Evolutionary conservation across 2,329 filamentous ascomycete species (phyloP).

Genomic region (Rhynchosporium graminicola): DNA sequence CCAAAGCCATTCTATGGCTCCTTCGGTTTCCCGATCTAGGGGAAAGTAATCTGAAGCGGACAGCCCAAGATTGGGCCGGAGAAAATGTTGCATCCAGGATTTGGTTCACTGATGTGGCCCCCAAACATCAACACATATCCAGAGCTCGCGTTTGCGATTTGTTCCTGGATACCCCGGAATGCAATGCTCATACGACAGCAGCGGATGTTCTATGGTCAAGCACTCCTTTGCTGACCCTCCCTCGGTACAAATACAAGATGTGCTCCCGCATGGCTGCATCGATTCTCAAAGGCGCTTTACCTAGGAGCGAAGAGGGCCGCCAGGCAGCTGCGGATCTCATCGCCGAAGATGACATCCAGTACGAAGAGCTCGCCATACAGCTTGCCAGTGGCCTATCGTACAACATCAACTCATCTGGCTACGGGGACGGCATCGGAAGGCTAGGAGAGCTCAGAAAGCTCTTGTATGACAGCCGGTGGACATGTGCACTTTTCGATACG

Average conservation of each 20-base stretch:
- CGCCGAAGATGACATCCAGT: slow-evolving; percentile 74
- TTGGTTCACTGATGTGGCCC: slow-evolving; percentile 94
- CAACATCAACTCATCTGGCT: slow-evolving; percentile 44
- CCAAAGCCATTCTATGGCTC: slow-evolving; percentile 90
- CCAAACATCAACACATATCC: slow-evolving; percentile 91
- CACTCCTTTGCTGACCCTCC: slow-evolving; percentile 86
- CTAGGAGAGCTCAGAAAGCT: slow-evolving; percentile 77
- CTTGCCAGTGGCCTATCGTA: slow-evolving; percentile 68
- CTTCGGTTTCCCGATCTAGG: slow-evolving; percentile 95
- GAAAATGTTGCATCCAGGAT: slow-evolving; percentile 82
- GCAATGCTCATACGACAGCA: slow-evolving; percentile 96
- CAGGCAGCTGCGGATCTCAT: slow-evolving; percentile 75
- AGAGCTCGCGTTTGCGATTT: slow-evolving; percentile 90
- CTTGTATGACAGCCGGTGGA: slow-evolving; percentile 82
- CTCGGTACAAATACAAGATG: slow-evolving; percentile 97
- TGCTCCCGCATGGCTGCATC: slow-evolving; percentile 97
- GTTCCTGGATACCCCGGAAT: slow-evolving; percentile 96
- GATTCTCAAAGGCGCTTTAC: slow-evolving; percentile 86
- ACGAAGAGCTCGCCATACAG: slow-evolving; percentile 74
- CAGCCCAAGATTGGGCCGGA: slow-evolving; percentile 81
- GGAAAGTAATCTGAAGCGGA: slow-evolving; percentile 79
- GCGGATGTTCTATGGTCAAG: slow-evolving; percentile 96
- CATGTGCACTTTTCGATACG: slow-evolving; percentile 87
- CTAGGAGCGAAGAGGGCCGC: slow-evolving; percentile 66
- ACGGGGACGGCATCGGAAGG: slow-evolving; percentile 63